Evolutionary conservation across 805 yeast genomes (phyloP), one percentile per base, ranked within the genome.

Genomic region (Ogataea zsoltii): DNA sequence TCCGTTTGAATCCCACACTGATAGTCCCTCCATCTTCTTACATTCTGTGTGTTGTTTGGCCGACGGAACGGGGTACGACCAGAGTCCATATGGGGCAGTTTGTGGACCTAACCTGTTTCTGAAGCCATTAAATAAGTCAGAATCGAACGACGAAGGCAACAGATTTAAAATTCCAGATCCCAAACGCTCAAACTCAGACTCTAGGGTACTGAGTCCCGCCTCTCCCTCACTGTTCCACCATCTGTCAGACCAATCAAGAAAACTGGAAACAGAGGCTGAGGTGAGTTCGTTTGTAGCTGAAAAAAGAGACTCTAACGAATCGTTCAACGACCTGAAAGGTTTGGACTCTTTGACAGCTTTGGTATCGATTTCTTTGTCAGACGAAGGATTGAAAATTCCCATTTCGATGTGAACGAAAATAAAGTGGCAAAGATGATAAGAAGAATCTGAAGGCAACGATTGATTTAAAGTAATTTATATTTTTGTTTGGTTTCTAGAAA

Each of bases 1-100:
- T 0, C 97, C 98, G 17, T 76, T 72, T 25, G 63, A 51, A 60
- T 89, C 95, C 97, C 97, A 92, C 11, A 81, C 82, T 0, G 88
- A 78, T 6, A 76, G 67, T 3, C 99, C 98, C 7, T 80, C 68
- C 29, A 75, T 67, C 16, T 76, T 77, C 50, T 76, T 55, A 65
- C 98, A 92, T 37, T 77, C 72, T 42, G 76, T 71, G 62, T 82
- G 88, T 49, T 79, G 76, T 40, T 73, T 63, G 2, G 76, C 69
- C 0, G 63, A 51, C 9, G 68, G 68, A 18, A 54, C 51, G 3
- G 67, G 62, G 32, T 56, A 57, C 2, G 61, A 50, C 38, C 60
- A 49, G 14, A 50, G 42, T n/a, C 64, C 66, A 37, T 51, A 50
- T 9, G 50, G 46, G 2, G 48, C 44, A 10, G 36, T 42, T 25